Evolutionary conservation across 768 basidiomycete species (phyloP).

Genomic region (Pleurotus giganteus): DNA sequence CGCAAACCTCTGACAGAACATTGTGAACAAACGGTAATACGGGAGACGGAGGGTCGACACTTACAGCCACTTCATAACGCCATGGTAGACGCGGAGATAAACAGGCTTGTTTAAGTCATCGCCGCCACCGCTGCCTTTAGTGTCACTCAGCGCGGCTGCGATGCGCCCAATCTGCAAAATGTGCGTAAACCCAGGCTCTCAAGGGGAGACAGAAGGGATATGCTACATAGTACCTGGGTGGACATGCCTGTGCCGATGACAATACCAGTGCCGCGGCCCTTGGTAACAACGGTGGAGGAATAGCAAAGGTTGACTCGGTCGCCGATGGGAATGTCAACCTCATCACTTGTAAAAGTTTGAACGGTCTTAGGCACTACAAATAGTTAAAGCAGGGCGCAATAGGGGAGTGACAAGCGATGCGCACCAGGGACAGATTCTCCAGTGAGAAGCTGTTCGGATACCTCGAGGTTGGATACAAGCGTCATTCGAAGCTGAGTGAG

Average conservation of each 20-base stretch:
- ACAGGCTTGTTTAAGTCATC: constrained; percentile 19
- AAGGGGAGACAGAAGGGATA: background rate
- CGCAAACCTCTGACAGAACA: constrained; percentile 25
- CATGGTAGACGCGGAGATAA: constrained; percentile 18
- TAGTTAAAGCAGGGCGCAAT: background rate
- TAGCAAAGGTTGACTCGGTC: constrained; percentile 16
- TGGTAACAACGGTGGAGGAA: constrained; percentile 13
- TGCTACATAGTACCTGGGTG: constrained; percentile 10
- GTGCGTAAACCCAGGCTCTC: background rate
- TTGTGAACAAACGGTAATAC: background rate
- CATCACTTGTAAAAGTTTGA: constrained; percentile 25
- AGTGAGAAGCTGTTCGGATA: constrained; percentile 50
- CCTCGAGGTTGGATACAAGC: constrained; percentile 43
- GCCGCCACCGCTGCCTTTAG: constrained; percentile 10
- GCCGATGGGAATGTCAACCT: constrained; percentile 33
- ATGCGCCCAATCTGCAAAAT: constrained; percentile 34
- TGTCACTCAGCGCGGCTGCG: constrained; percentile 31
- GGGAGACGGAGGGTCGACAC: constrained; percentile 9
- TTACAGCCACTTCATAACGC: constrained; percentile 25
- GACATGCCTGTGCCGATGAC: constrained; percentile 1
- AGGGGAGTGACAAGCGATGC: background rate
- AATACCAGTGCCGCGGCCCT: constrained; percentile 16
- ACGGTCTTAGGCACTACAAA: constrained; percentile 36
- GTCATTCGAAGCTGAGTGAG: constrained; percentile 35
- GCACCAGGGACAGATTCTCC: constrained; percentile 48